Evolutionary conservation across 805 yeast genomes (phyloP).

Genomic region (Teunomyces lycoperdinae): DNA sequence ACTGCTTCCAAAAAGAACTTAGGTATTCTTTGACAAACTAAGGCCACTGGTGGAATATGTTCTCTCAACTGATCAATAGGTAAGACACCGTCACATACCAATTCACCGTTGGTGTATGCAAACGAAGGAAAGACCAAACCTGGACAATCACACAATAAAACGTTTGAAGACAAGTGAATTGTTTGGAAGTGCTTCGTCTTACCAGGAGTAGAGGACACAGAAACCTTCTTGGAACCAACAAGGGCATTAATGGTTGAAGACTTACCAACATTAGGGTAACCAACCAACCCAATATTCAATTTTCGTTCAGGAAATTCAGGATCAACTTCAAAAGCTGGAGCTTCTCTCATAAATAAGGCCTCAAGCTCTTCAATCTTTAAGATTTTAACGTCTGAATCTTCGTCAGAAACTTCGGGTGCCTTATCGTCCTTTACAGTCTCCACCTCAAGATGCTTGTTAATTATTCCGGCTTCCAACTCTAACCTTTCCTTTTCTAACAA

Average conservation of each 20-base stretch:
- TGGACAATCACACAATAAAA: constrained; percentile 95
- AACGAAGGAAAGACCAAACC: constrained; percentile 98
- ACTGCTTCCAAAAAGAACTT: constrained; percentile 84
- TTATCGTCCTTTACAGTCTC: constrained; percentile 21
- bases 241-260: constrained; percentile 98
- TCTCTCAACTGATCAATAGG: constrained; percentile 98
- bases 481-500: constrained; percentile 61
- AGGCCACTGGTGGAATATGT: constrained; percentile 79
- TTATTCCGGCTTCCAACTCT: constrained; percentile 32
- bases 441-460: constrained; percentile 9
- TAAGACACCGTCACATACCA: constrained; percentile 96
- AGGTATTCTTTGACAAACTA: constrained; percentile 87
- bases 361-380: constrained; percentile 84
- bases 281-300: constrained; percentile 91
- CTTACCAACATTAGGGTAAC: constrained; percentile 92
- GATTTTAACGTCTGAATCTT: constrained; percentile 50
- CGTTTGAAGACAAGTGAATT: constrained; percentile 75
- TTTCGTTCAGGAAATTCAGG: constrained; percentile 58
- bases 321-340: constrained; percentile 64
- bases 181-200: constrained; percentile 99
- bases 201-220: constrained; percentile 98
- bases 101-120: constrained; percentile 93
- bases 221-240: constrained; percentile 95
- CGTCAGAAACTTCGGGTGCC: constrained; percentile 22
- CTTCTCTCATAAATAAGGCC: constrained; percentile 65